Evolutionary conservation across 2,329 filamentous ascomycete genomes (phyloP).

Genomic region (Penicillium griseofulvum): DNA sequence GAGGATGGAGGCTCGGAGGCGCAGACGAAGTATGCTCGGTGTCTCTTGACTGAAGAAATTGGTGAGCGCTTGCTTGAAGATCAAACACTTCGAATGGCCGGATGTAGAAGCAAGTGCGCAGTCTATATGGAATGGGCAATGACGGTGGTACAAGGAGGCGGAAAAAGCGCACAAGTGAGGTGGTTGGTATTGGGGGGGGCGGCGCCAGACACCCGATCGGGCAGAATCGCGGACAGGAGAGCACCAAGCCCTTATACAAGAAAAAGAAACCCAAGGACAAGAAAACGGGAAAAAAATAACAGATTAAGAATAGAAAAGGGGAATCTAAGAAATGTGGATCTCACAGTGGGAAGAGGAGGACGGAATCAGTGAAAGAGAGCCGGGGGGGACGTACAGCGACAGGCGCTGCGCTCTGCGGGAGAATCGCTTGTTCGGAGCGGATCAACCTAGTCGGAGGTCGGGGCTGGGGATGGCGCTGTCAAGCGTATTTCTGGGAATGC

Average conservation of each 20-base stretch:
- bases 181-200: conserved; percentile 18
- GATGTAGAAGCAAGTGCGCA: conserved; percentile 9
- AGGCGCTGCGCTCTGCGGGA: conserved; percentile 26
- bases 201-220: conserved; percentile 25
- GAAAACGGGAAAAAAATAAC: conserved; percentile 5
- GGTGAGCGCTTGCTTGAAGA: conserved; percentile 12
- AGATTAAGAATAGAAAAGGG: conserved; percentile 9
- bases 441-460: conserved; percentile 30
- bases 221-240: conserved; percentile 15
- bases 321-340: conserved; percentile 27
- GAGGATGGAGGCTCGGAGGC: conserved; percentile 15
- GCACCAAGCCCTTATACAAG: conserved; percentile 14
- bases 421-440: conserved; percentile 41
- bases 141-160: conserved; percentile 26
- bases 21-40: conserved; percentile 9
- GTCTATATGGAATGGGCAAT: conserved; percentile 21
- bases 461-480: conserved; percentile 35
- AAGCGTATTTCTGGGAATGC: conserved; percentile 39
- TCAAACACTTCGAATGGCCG: not conserved
- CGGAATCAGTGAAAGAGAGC: conserved; percentile 17
- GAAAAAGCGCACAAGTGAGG: conserved; percentile 22
- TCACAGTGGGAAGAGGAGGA: conserved; percentile 26
- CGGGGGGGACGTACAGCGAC: conserved; percentile 21
- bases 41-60: conserved; percentile 7
- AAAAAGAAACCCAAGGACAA: conserved; percentile 13